Base-by-base conservation (phyloP, 441 rosid genomes). In the Lepidium campestre region DNA sequence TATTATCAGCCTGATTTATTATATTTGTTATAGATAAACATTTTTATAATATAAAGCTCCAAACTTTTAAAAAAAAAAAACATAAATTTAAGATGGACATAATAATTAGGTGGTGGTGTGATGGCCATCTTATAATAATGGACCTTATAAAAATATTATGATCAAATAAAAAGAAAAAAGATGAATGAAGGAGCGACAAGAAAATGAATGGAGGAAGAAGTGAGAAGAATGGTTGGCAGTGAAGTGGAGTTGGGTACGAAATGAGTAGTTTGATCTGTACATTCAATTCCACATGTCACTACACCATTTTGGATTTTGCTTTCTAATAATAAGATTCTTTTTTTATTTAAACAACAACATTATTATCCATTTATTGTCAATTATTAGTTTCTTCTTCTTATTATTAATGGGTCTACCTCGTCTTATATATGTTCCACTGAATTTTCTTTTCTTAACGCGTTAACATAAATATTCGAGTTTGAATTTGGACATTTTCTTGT, bases 161-260 rank as follows among this genome's bases (percentile, higher is more conserved):
- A 5, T 18, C 12, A 35, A 31, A 27, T 47, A 49, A 29, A 39
- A 22, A 34, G 23, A 40, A 20, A 53, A 62, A 53, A 29, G 52
- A 44, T 72, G n/a, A n/a, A 8, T 22, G n/a, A 7, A 52, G 36
- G 57, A 60, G 63, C 67, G 77, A 73, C 68, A 73, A 70, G 69
- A 37, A 52, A 55, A 66, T 59, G 18, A 73, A 62, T 50, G 62
- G 76, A 49, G 34, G 66, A 57, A 34, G 64, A 72, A 57, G 22
- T 14, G 57, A 65, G 62, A 72, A 53, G 46, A 73, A 66, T 66
- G 68, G 77, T 73, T 73, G 77, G 77, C 72, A 73, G 63, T 73
- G 37, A 59, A 73, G 64, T 67, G 64, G 77, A 68, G 58, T 73
- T 67, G 36, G 72, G 72, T 73, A 73, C 77, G 62, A 65, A 65